A percentile compares a stretch with the other conserved stretches of the same genome.
Evolutionary conservation across 441 rosid genomes (phyloP).

Genomic region (Jatropha multifida): DNA sequence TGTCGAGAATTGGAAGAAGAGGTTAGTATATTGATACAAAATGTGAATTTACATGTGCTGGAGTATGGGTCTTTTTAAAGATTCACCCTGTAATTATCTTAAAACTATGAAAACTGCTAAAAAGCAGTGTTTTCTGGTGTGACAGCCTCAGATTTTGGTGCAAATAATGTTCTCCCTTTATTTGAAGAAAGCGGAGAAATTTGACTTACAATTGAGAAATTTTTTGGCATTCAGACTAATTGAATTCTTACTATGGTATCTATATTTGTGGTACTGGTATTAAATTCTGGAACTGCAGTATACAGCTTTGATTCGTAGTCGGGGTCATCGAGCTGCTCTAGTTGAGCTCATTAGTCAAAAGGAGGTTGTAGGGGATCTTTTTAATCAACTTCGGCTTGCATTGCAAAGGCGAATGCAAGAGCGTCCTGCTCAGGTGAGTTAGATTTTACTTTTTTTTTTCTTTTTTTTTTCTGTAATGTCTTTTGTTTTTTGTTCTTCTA

Average conservation of each 20-base stretch:
- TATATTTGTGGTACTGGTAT: slow-evolving; percentile 11
- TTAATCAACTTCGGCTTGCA: slow-evolving; percentile 92
- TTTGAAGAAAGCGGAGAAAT: not conserved
- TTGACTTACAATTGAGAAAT: not conserved
- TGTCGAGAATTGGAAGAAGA: slow-evolving; percentile 96
- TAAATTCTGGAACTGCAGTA: slow-evolving; percentile 51
- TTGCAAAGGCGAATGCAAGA: slow-evolving; percentile 70
- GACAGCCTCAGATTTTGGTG: not conserved
- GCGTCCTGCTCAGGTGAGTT: slow-evolving; percentile 91
- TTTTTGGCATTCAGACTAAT: not conserved
- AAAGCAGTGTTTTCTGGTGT: not conserved
- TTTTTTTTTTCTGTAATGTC: slow-evolving; percentile 7
- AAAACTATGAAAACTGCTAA: not conserved
- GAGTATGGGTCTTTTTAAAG: not conserved
- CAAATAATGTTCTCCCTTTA: not conserved
- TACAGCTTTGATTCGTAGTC: slow-evolving; percentile 74
- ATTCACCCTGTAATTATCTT: not conserved
- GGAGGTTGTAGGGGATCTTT: slow-evolving; percentile 88
- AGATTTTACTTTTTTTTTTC: slow-evolving; percentile 13
- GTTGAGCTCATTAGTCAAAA: slow-evolving; percentile 89
- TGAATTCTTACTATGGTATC: slow-evolving; percentile 18
- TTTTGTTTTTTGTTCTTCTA: not conserved
- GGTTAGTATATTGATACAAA: slow-evolving; percentile 39
- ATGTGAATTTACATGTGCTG: not conserved
- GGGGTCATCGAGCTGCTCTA: slow-evolving; percentile 58